phyloP scores from a whole-genome alignment of 352 stramenopile genomes.

The Elongisporangium prolatum region DNA sequence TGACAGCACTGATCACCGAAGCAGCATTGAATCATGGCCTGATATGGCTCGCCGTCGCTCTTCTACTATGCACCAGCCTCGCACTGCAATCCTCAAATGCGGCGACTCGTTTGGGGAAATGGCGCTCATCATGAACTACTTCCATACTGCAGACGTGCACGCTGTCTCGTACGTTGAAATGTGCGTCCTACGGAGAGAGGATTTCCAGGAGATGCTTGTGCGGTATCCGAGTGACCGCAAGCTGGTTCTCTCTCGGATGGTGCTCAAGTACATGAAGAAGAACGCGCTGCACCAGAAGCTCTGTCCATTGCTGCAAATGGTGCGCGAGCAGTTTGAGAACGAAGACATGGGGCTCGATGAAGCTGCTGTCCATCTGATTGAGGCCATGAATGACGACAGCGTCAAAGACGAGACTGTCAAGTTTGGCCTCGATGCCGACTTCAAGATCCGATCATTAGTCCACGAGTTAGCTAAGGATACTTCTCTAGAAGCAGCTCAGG shows the following conservation, averaged over 20 bases:
- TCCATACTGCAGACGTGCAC: constrained; percentile 30
- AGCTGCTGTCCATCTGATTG: neutral
- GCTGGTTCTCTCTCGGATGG: constrained; percentile 24
- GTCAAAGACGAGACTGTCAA: constrained; percentile 17
- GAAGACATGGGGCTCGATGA: neutral
- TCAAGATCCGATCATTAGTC: neutral
- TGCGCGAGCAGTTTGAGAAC: constrained; percentile 10
- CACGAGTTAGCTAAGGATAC: neutral
- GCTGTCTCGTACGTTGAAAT: constrained; percentile 50
- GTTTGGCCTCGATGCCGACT: constrained; percentile 15
- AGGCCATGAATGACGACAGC: constrained; percentile 14
- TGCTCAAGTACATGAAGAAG: constrained; percentile 25
- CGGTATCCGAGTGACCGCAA: constrained; percentile 28
- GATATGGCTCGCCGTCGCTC: neutral
- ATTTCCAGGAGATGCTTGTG: constrained; percentile 31
- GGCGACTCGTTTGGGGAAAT: constrained; percentile 48
- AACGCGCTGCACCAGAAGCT: constrained; percentile 13
- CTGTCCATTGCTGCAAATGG: constrained; percentile 22
- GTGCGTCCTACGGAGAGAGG: constrained; percentile 33
- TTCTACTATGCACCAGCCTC: neutral
- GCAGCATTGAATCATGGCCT: constrained; percentile 2
- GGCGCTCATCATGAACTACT: constrained; percentile 51
- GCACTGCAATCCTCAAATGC: constrained; percentile 5
- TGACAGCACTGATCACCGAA: constrained; percentile 22
- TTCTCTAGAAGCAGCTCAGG: neutral